A percentile compares a stretch with the other conserved stretches of the same genome.
Evolutionary conservation across 495 filamentous ascomycete genomes (phyloP).

Genomic region (Chaetomidium leptoderma): DNA sequence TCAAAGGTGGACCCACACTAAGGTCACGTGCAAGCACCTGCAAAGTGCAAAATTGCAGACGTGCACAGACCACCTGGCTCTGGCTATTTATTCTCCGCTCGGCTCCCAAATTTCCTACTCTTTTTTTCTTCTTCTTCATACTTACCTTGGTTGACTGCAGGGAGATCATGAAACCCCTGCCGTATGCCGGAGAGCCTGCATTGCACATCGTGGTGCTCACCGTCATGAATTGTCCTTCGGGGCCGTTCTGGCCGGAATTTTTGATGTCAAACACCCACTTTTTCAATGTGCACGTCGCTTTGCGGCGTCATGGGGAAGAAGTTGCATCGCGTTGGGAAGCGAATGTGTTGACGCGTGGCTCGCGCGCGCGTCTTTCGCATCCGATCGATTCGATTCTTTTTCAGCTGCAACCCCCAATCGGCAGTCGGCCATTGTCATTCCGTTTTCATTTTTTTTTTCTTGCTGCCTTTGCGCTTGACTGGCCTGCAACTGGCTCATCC

Average conservation of each 20-base stretch:
- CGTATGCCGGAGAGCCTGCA: conserved; percentile 23
- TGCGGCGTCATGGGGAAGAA: conserved; percentile 19
- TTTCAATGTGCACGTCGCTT: conserved; percentile 18
- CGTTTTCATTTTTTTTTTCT: no score
- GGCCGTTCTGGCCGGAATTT: conserved; percentile 24
- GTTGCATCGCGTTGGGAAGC: no score
- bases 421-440: no score
- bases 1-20: no score
- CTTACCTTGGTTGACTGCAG: conserved; percentile 23
- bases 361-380: no score
- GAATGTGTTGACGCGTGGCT: no score
- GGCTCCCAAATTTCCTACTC: conserved; percentile 5
- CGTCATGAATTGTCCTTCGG: conserved; percentile 24
- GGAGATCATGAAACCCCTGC: conserved; percentile 17
- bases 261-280: conserved; percentile 16
- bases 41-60: neutral
- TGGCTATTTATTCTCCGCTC: neutral
- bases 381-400: no score
- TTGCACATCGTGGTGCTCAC: conserved; percentile 23
- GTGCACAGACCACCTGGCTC: conserved; percentile 12
- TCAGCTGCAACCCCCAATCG: no score
- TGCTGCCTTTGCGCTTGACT: no score
- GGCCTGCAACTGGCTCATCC: no score
- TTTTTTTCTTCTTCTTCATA: conserved; percentile 23
- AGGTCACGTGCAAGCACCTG: no score